A percentile compares a stretch with the other conserved stretches of the same genome.
These are phyloP conservation scores for Apiospora marii DNA, from an alignment of 2,329 filamentous ascomycete genomes.

Conservation along the genomic window DNA sequence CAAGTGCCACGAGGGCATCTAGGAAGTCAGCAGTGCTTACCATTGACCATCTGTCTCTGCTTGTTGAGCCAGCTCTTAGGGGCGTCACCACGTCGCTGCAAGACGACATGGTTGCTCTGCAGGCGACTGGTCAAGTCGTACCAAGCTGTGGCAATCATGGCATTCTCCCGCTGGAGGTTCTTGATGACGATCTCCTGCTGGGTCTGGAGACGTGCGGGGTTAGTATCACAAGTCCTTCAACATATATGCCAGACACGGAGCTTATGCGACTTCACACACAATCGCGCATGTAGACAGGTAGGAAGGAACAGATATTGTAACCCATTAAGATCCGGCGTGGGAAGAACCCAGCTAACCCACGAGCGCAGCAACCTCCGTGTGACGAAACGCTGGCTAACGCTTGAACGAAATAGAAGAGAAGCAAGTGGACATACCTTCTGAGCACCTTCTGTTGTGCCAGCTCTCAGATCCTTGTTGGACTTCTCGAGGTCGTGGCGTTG, in stretches of 20 bases:
- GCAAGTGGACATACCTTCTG: conserved; percentile 54
- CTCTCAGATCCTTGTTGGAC: conserved; percentile 60
- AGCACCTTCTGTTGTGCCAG: conserved; percentile 55
- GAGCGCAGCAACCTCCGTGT: not conserved
- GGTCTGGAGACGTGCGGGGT: conserved; percentile 46
- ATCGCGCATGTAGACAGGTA: not conserved
- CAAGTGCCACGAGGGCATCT: not conserved
- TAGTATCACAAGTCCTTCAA: conserved; percentile 9
- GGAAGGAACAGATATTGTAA: not conserved
- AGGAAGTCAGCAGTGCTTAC: conserved; percentile 43
- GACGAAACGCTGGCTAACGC: not conserved
- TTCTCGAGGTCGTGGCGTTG: conserved; percentile 64
- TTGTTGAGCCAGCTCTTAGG: conserved; percentile 86
- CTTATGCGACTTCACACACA: not conserved
- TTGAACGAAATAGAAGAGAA: not conserved
- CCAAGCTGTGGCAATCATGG: conserved; percentile 83
- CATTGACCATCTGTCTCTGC: conserved; percentile 76
- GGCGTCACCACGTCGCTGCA: conserved; percentile 77
- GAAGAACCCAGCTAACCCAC: conserved; percentile 11
- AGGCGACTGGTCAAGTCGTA: conserved; percentile 81
- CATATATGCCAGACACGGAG: conserved; percentile 26
- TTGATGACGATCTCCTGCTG: conserved; percentile 65
- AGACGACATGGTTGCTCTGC: conserved; percentile 82
- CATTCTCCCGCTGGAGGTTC: conserved; percentile 79
- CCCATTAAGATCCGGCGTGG: conserved; percentile 1